Conservation (phyloP, 129 eudicot genomes). For the Glebionis coronaria region DNA sequence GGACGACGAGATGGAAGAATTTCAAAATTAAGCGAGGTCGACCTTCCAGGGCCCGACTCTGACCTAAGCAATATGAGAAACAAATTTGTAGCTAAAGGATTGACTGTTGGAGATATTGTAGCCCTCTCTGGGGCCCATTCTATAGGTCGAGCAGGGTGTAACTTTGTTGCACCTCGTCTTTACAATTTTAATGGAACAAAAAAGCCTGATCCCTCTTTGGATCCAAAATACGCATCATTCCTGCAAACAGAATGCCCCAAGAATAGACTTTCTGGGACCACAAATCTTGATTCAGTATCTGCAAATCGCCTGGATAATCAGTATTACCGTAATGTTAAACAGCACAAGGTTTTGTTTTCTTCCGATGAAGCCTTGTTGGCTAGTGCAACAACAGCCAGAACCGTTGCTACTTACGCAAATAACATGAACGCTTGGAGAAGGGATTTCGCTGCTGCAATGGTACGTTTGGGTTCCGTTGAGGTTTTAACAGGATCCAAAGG, state of each 20-base stretch:
- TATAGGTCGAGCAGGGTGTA: constrained; percentile 41
- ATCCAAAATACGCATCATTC: constrained; percentile 23
- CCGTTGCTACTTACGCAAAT: constrained; percentile 24
- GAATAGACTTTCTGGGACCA: background rate
- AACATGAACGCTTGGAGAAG: constrained; percentile 27
- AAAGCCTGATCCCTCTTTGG: constrained; percentile 42
- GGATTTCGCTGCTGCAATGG: constrained; percentile 52
- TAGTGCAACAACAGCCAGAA: constrained; percentile 22
- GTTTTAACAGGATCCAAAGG: constrained; percentile 44
- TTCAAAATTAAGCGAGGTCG: constrained; percentile 27
- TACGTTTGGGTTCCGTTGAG: constrained; percentile 33
- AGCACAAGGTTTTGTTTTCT: constrained; percentile 31
- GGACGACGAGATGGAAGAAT: constrained; percentile 51
- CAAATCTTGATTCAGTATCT: constrained; percentile 32
- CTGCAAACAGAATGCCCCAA: constrained; percentile 38
- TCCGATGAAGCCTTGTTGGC: constrained; percentile 37
- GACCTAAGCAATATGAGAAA: constrained; percentile 3
- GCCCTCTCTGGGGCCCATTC: constrained; percentile 59
- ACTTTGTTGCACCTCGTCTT: constrained; percentile 16
- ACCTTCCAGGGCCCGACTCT: constrained; percentile 28
- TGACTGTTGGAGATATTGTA: constrained; percentile 36
- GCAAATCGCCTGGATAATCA: constrained; percentile 40
- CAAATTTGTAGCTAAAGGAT: constrained; percentile 31
- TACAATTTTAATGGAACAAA: too few species aligned
- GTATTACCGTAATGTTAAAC: constrained; percentile 40